Base-by-base conservation (phyloP, 2,329 filamentous ascomycete genomes). In the Venturia effusa region DNA sequence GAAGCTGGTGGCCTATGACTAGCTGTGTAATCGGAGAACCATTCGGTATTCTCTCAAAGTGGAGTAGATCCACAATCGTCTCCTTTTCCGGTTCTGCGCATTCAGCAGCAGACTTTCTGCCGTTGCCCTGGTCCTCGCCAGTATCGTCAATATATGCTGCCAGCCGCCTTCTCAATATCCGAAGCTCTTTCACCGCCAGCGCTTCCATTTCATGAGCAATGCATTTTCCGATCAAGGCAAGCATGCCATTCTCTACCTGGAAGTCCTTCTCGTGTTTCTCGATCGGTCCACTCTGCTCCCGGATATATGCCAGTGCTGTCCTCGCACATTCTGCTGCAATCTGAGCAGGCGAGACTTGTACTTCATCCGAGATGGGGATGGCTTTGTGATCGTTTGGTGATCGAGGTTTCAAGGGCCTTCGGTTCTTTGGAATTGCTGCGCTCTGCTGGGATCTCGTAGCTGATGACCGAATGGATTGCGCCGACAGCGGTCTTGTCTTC, bases 191-290 rank as follows among this genome's bases (percentile, higher is more conserved):
- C 51, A 85, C 74, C 0, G 89, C 88, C 64, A 87, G 78, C n/a
- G 85, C 83, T 57, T 88, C 83, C 61, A 92, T 73, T 0, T 84
- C 83, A 59, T 90, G 77, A 0, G 78, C 77, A 17, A 91, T 76
- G 0, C 92, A 77, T 70, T 86, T 90, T 45, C 83, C 83, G 45
- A 88, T 75, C 62, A 92, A 80, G 0, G 86, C 84, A 19, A 88
- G 83, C 80, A 90, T 88, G 63, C 88, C 89, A 65, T 80, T 85
- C 71, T 92, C 89, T 4, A 92, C 74, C 70, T 92, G 88, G 45
- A 89, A 76, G 75, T 10, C 81, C 40, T 40, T 54, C 66, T 62
- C 62, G 61, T 54, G 70, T 69, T n/a, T 66, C 15, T 6, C 51
- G 34, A 57, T 57, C 8, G 51, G 30, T 3, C 51, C 51, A 57